Base-by-base conservation (phyloP, 2,329 filamentous ascomycete genomes). In the Aspergillus latus region DNA sequence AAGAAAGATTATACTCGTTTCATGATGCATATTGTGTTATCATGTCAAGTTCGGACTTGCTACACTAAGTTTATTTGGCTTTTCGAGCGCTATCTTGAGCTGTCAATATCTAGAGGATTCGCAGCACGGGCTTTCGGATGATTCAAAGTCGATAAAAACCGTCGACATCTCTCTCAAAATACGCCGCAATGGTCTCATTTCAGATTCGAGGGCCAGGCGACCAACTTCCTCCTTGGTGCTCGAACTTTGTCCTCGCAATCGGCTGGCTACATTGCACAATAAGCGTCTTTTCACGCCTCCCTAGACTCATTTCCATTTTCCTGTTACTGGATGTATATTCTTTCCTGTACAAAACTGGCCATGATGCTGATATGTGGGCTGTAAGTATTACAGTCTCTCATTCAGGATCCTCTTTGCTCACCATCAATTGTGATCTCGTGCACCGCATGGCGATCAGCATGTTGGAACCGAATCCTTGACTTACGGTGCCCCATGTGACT, bases 231-330 rank as follows among this genome's bases (percentile, higher is more conserved):
- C 21, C 21, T 50, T 40, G 52, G 52, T 37, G 54, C 53, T 45
- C 11, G 10, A 10, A 9, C 52, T 54, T 54, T 32, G 52, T 49
- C 54, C 37, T 58, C 34, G 47, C 37, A 13, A 51, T 57, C 36
- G 43, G 39, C 45, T 48, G 49, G 44, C 44, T 57, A n/a, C 16
- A 43, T 32, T 60, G 44, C 43, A 54, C 54, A 39, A 58, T 54
- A 54, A 49, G 47, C 37, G 42, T 34, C 54, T 26, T 11, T 37
- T 55, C 30, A 44, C 7, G n/a, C 52, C 53, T 51, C 45, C 16
- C 29, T 29, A 43, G 28, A 16, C 13, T 40, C 43, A 39, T 5
- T 52, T 21, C 21, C 26, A 5, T 26, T 21, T 49, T 49, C 51
- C 43, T 54, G 26, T 21, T 55, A 56, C 56, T 39, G 44, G 51